phyloP scores from a whole-genome alignment of 441 rosid species.

The Populus trichocarpa region DNA sequence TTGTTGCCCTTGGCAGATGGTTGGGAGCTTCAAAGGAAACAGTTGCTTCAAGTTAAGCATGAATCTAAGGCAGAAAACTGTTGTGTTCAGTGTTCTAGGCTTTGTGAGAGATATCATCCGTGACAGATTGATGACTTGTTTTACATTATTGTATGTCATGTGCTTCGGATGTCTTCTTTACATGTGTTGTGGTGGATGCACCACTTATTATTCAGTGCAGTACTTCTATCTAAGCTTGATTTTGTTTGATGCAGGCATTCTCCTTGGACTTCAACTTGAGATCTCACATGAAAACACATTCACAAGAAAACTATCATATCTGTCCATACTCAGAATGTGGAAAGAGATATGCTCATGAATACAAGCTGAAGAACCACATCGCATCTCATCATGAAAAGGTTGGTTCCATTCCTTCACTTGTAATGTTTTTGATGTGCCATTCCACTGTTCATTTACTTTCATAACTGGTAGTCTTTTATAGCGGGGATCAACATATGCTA shows the following conservation, averaged over 20 bases:
- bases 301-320: conserved; percentile 95
- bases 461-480: background rate
- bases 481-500: background rate
- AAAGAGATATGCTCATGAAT: conserved; percentile 97
- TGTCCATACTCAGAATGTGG: conserved; percentile 91
- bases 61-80: background rate
- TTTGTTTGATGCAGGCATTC: conserved; percentile 67
- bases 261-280: conserved; percentile 95
- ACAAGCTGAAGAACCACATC: conserved; percentile 92
- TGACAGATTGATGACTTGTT: background rate
- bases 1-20: background rate
- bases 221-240: conserved; percentile 5
- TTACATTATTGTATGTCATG: background rate
- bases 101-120: background rate
- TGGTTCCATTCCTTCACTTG: conserved; percentile 2
- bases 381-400: conserved; percentile 87
- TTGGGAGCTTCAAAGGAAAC: background rate
- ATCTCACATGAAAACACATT: conserved; percentile 98
- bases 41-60: background rate
- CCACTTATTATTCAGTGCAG: background rate
- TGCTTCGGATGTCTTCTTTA: conserved; percentile 5
- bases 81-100: background rate
- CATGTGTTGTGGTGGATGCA: background rate
- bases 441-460: background rate
- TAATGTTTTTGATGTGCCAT: background rate